Evolutionary conservation across 169 alveolate species (phyloP), one percentile per base, ranked within the genome.

Genomic region (Cyclospora cayetanensis): DNA sequence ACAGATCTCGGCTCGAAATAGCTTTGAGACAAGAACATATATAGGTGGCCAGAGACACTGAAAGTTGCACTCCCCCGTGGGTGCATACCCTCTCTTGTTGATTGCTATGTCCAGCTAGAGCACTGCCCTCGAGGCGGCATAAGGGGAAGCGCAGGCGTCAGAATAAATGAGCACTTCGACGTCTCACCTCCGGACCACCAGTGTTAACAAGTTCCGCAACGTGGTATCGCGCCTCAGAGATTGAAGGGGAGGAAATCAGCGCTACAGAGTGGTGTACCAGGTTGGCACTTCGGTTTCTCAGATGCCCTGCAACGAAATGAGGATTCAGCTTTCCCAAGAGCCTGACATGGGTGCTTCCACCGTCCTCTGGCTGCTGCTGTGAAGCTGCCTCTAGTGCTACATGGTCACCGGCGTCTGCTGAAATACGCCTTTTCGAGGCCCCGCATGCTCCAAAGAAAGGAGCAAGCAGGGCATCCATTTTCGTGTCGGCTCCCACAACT

Each of bases 151-250:
- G n/a, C n/a, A n/a, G n/a, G n/a, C n/a, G n/a, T n/a, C n/a, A n/a
- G n/a, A n/a, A 50, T 50, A 50, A 2, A 27, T 22, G 12, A 34
- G 25, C 25, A 29, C 18, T 35, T 12, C 34, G 53, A 20, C 7
- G 20, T 9, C 74, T 4, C 52, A 79, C 89, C 89, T 79, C 89
- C 35, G 89, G 89, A 20, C 89, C 89, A 37, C 89, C 89, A n/a
- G 89, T 79, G 74, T 79, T 72, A 18, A 79, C 89, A 4, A 79
- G 46, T 60, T 79, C 89, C 2, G 89, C 89, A 46, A 79, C 29
- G 74, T 79, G 89, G 52, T 79, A 79, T 20, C 89, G 72, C 53
- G 89, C 89, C 74, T 79, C 89, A 50, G 89, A 79, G 2, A 79
- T 20, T 20, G 12, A 50, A 46, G 89, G 52, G 0, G 89, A 79